A percentile compares a stretch with the other conserved stretches of the same genome.
Conservation (phyloP, 352 stramenopile genomes). For the Phytophthora fragariaefolia region DNA sequence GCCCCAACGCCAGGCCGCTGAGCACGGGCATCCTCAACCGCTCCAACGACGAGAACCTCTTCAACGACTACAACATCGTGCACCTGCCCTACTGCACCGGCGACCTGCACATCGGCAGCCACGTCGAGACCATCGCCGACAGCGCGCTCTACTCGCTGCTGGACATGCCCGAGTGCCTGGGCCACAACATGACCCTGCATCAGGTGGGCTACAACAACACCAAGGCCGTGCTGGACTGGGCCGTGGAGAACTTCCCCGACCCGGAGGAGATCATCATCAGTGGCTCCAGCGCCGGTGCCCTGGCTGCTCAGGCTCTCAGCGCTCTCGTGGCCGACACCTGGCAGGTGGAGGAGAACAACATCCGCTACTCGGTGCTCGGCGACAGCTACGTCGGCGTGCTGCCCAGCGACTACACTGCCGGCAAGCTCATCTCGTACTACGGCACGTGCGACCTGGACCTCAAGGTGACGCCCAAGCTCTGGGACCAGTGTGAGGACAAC, state of each 20-base stretch:
- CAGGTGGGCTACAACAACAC: conserved; percentile 71
- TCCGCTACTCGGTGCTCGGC: conserved; percentile 60
- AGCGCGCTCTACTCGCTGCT: conserved; percentile 50
- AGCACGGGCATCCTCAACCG: conserved; percentile 70
- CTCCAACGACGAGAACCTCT: conserved; percentile 68
- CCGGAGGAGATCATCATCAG: conserved; percentile 63
- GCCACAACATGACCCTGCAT: conserved; percentile 62
- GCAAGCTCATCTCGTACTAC: conserved; percentile 68
- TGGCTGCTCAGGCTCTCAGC: conserved; percentile 59
- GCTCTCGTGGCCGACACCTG: conserved; percentile 58
- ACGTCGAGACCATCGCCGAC: conserved; percentile 34
- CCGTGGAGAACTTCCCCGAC: conserved; percentile 63
- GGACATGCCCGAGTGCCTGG: conserved; percentile 43
- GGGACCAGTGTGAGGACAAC: conserved; percentile 54
- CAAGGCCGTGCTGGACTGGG: conserved; percentile 67
- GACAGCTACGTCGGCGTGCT: conserved; percentile 76
- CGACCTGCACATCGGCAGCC: conserved; percentile 68
- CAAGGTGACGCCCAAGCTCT: conserved; percentile 43
- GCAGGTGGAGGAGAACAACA: conserved; percentile 62
- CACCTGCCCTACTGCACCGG: conserved; percentile 80
- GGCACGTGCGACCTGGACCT: conserved; percentile 59
- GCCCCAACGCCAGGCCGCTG: conserved; percentile 48
- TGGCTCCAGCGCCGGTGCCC: conserved; percentile 61
- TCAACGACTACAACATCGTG: conserved; percentile 81
- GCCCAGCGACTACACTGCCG: conserved; percentile 50